Percentiles rank a stretch among this genome's conserved stretches.
Conservation (phyloP, 2,329 filamentous ascomycete genomes). For the Zalaria obscura region DNA sequence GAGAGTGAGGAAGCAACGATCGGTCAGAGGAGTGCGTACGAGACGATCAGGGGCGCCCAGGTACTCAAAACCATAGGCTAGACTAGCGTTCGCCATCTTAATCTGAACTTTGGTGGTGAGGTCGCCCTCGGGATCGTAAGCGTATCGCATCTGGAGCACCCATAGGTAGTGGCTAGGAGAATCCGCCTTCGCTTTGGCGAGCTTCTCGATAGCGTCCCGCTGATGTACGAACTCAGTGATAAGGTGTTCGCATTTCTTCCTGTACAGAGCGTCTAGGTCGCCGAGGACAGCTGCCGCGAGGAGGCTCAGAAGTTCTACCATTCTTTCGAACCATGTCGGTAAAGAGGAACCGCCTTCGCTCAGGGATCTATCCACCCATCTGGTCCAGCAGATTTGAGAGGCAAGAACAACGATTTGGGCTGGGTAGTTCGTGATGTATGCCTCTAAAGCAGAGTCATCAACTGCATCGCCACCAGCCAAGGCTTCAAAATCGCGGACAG, state of each 20-base stretch:
- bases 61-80: conserved; percentile 97
- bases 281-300: conserved; percentile 82
- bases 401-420: conserved; percentile 93
- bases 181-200: conserved; percentile 60
- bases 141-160: conserved; percentile 94
- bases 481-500: conserved; percentile 65
- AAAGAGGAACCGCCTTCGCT: conserved; percentile 57
- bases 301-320: conserved; percentile 71
- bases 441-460: conserved; percentile 54
- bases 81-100: conserved; percentile 90
- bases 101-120: conserved; percentile 71
- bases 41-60: conserved; percentile 91
- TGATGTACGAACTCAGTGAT: conserved; percentile 99
- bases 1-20: conserved; percentile 94
- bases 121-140: conserved; percentile 72
- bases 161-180: conserved; percentile 75
- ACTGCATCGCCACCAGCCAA: conserved; percentile 61
- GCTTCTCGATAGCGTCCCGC: conserved; percentile 79
- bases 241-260: conserved; percentile 95
- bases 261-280: conserved; percentile 70
- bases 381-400: conserved; percentile 88
- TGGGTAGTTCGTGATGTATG: conserved; percentile 74
- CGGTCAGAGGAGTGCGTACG: conserved; percentile 89
- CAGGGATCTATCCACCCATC: conserved; percentile 66
- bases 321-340: conserved; percentile 59